Percentiles rank a stretch among this genome's conserved stretches.
Conservation (phyloP, 2,329 filamentous ascomycete genomes). For the Talaromyces sp. region DNA sequence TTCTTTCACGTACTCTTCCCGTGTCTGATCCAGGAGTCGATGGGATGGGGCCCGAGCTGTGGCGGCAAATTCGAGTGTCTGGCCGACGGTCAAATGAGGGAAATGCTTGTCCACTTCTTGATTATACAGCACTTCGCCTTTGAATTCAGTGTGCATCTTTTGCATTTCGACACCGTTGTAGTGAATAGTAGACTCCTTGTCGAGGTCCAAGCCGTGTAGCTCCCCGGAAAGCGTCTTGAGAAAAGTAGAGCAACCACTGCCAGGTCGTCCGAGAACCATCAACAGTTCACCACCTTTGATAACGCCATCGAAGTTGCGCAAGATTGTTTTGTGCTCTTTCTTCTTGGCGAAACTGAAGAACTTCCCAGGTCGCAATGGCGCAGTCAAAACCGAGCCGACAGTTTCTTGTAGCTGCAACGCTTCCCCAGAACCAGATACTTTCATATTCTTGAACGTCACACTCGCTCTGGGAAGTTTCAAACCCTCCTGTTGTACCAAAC, state of each 20-base stretch:
- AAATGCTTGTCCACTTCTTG: conserved; percentile 52
- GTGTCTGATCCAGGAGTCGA: conserved; percentile 59
- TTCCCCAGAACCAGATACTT: conserved; percentile 63
- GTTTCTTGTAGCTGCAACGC: conserved; percentile 67
- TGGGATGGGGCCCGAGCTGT: conserved; percentile 62
- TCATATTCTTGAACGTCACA: conserved; percentile 62
- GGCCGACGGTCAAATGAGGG: conserved; percentile 67
- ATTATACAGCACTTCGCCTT: conserved; percentile 34
- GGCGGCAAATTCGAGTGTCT: conserved; percentile 70
- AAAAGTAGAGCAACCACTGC: conserved; percentile 68
- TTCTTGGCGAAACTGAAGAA: conserved; percentile 46
- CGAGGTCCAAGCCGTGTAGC: conserved; percentile 71
- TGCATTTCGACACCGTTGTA: conserved; percentile 65
- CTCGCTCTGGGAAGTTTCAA: conserved; percentile 47
- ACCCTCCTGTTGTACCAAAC: conserved; percentile 29
- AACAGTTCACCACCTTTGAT: conserved; percentile 45
- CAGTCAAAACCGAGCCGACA: conserved; percentile 56
- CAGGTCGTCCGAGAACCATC: conserved; percentile 31
- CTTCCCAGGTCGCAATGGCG: conserved; percentile 57
- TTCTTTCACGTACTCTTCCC: conserved; percentile 56
- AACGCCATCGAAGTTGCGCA: conserved; percentile 53
- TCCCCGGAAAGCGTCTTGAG: conserved; percentile 81
- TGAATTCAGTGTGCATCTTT: conserved; percentile 65
- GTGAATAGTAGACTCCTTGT: conserved; percentile 68
- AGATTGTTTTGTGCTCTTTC: conserved; percentile 52